Evolutionary conservation across 768 basidiomycete species (phyloP), one percentile per base, ranked within the genome.

Genomic region (Boletus vinaceobasis): DNA sequence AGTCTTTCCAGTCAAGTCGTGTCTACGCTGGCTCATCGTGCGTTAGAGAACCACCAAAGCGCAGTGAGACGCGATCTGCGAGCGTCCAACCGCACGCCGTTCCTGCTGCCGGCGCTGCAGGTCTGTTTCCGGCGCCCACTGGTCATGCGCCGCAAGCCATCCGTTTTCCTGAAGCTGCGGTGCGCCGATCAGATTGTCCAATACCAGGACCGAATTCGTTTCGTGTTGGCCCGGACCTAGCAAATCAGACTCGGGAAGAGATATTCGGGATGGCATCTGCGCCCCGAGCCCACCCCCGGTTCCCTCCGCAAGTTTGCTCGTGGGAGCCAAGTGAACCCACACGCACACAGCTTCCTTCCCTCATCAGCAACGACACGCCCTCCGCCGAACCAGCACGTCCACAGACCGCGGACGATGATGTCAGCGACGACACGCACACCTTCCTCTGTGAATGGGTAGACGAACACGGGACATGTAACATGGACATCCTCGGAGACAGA

Each of bases 401-500:
- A 27, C 55, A 32, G 13, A 47, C 36, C 31, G 42, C 11, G 1
- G 55, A 61, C 0, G 52, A 47, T 14, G 53, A 60, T n/a, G 8
- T 19, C n/a, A 9, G 44, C 15, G 53, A 65, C 6, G 60, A 58
- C 7, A 49, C 14, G 2, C 21, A 29, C 21, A 42, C 46, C 8
- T 43, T 48, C 17, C 32, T 46, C 21, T 70, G 65, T 9, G 56
- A 68, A 38, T 67, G 66, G 66, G 63, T 52, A 8, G 60, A 65
- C 40, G 43, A 63, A 36, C 45, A 36, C 15, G 60, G 62, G 1
- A 53, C 11, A 6, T 67, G 68, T 26, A 59, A 65, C 45, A 67
- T 63, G 60, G 19, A 43, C 31, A 44, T 66, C 17, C 27, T 48
- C 26, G 57, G 51, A 3, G 58, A 65, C 38, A 49, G 53, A n/a